phyloP scores from a whole-genome alignment of 2,329 filamentous ascomycete genomes.

The Hymenoscyphus fraxineus region DNA sequence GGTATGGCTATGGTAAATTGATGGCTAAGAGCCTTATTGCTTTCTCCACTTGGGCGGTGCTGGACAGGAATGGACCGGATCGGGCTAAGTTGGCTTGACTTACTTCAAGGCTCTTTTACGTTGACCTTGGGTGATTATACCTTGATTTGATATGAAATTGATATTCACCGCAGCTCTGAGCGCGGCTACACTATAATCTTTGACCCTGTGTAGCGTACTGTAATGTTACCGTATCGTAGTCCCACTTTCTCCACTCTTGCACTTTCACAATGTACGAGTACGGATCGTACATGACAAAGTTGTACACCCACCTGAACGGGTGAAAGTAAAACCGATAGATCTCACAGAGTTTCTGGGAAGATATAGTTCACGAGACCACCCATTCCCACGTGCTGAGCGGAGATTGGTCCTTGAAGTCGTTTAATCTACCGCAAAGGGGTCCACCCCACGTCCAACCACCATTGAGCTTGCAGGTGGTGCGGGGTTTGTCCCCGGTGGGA shows the following conservation, averaged over 20 bases:
- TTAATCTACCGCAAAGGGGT: constrained; percentile 7
- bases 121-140: constrained; percentile 5
- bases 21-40: constrained; percentile 1
- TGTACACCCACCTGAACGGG: not conserved
- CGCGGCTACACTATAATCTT: constrained; percentile 4
- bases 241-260: not conserved
- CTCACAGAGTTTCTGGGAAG: not conserved
- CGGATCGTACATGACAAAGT: not conserved
- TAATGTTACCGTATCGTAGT: not conserved
- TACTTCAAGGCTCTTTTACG: not conserved
- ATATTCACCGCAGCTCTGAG: constrained; percentile 13
- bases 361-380: constrained; percentile 6
- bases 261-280: not conserved
- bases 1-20: not conserved
- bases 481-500: not conserved
- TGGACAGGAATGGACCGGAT: constrained; percentile 4
- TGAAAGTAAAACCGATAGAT: not conserved
- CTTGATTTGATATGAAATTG: constrained; percentile 9
- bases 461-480: not conserved
- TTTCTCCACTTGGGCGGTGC: constrained; percentile 1
- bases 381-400: constrained; percentile 9
- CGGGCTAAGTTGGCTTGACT: constrained; percentile 5
- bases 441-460: not conserved
- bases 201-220: not conserved
- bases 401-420: constrained; percentile 6